Evolutionary conservation across 75 land plant species (phyloP).

Genomic region (Pinus tabuliformis): DNA sequence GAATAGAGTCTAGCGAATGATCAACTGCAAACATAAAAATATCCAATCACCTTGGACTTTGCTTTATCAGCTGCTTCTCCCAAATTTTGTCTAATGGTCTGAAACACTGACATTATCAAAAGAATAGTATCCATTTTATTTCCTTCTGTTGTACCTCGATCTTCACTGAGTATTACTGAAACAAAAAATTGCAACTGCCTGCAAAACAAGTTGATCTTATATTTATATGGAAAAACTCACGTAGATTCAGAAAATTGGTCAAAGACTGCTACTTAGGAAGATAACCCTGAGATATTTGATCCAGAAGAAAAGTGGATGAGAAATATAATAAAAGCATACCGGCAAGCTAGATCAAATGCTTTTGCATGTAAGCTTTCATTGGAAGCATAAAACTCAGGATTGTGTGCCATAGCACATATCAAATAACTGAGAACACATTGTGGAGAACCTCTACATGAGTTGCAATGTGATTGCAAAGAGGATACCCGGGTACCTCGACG

Average conservation of each 20-base stretch:
- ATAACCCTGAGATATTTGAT: neutral
- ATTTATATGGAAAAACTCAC: neutral
- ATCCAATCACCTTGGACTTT: constrained; percentile 44
- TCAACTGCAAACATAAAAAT: neutral
- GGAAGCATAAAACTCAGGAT: constrained; percentile 52
- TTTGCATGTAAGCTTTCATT: constrained; percentile 48
- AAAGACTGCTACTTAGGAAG: neutral
- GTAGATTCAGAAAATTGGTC: neutral
- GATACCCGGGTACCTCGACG: constrained; percentile 36
- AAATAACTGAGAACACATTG: constrained; percentile 66
- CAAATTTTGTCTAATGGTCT: constrained; percentile 41
- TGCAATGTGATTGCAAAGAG: constrained; percentile 4
- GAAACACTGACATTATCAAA: constrained; percentile 60
- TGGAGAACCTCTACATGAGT: constrained; percentile 40
- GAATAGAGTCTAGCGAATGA: neutral
- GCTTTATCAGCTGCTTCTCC: constrained; percentile 56
- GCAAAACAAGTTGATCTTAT: constrained; percentile 9
- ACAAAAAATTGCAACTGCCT: constrained; percentile 76
- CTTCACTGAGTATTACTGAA: constrained; percentile 63
- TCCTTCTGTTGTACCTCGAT: constrained; percentile 29
- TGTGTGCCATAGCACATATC: constrained; percentile 81
- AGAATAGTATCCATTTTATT: constrained; percentile 32
- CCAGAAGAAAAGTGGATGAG: neutral
- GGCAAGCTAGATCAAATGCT: constrained; percentile 58
- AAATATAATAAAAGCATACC: constrained; percentile 29